Conservation (phyloP, 176 grass and related monocot genomes). For the Oryza glaberrima region DNA sequence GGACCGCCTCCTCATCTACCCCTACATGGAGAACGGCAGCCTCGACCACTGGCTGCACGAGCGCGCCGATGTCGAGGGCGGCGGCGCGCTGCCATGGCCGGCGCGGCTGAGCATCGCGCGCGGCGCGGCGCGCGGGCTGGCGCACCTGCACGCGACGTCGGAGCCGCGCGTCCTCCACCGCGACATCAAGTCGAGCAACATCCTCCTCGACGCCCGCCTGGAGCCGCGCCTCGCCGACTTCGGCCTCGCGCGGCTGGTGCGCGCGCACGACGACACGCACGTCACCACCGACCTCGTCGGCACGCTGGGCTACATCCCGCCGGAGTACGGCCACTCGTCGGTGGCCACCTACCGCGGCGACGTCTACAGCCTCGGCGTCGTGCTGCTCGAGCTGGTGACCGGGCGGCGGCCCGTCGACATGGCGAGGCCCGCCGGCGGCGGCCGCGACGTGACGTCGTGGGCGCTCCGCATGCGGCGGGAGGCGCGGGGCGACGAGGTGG, state of each 20-base stretch:
- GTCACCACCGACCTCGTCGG: constrained; percentile 70
- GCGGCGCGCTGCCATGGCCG: constrained; percentile 39
- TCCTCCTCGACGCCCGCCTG: constrained; percentile 64
- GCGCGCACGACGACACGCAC: constrained; percentile 48
- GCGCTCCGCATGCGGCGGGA: constrained; percentile 45
- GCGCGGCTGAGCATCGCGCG: constrained; percentile 37
- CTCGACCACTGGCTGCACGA: constrained; percentile 80
- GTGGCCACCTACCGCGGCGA: constrained; percentile 54
- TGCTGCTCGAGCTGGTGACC: constrained; percentile 65
- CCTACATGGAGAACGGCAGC: constrained; percentile 65
- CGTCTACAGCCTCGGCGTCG: constrained; percentile 75
- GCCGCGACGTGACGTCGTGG: constrained; percentile 56
- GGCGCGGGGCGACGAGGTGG: constrained; percentile 22
- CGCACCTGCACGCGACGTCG: constrained; percentile 64
- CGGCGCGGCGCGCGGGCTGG: constrained; percentile 55
- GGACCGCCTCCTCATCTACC: constrained; percentile 78
- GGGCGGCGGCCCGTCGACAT: constrained; percentile 55
- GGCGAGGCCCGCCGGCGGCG: constrained; percentile 14
- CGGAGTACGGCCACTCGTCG: constrained; percentile 56
- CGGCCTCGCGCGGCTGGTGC: constrained; percentile 56
- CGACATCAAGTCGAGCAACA: constrained; percentile 89
- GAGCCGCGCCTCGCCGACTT: constrained; percentile 68
- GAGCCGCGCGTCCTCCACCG: constrained; percentile 69
- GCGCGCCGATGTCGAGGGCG: not conserved
- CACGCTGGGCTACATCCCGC: constrained; percentile 78